Evolutionary conservation across 345 rosid genomes (phyloP).

Genomic region (Zanthoxylum bungeanum): DNA sequence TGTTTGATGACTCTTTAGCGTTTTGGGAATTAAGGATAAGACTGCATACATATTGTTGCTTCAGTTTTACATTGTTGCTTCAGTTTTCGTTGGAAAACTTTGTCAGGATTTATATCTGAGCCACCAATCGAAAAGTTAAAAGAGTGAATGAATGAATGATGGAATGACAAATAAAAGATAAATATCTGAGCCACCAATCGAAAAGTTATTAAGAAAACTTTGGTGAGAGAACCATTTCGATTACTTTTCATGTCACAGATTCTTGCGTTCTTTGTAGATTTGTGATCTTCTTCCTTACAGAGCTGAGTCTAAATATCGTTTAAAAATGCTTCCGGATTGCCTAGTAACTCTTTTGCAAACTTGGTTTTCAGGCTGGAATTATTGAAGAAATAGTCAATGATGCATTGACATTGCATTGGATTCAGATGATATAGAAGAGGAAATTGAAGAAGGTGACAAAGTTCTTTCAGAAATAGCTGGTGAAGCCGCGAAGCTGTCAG

Average conservation of each 20-base stretch:
- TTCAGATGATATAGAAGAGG: slow-evolving; percentile 49
- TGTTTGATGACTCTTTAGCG: neutral
- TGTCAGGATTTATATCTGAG: neutral
- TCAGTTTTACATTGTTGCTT: too few relatives aligned
- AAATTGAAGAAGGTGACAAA: slow-evolving; percentile 47
- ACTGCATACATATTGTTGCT: neutral
- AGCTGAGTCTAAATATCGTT: too few relatives aligned
- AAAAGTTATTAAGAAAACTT: neutral
- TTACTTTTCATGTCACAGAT: neutral
- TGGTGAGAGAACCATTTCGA: neutral
- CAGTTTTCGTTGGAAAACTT: too few relatives aligned
- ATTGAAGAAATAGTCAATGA: slow-evolving; percentile 46
- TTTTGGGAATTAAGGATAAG: neutral
- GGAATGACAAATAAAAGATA: neutral
- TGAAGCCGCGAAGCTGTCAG: slow-evolving; percentile 40
- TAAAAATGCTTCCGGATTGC: too few relatives aligned
- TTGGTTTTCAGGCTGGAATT: slow-evolving; percentile 39
- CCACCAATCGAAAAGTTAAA: neutral
- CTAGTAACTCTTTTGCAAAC: neutral
- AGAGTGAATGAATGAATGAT: neutral
- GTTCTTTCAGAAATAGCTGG: slow-evolving; percentile 51
- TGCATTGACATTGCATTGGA: slow-evolving; percentile 44
- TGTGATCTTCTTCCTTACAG: too few relatives aligned
- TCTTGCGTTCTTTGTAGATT: too few relatives aligned
- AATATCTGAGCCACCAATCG: neutral